Base-by-base conservation (phyloP, 106 monocot species). In the Apostasia ramifera region DNA sequence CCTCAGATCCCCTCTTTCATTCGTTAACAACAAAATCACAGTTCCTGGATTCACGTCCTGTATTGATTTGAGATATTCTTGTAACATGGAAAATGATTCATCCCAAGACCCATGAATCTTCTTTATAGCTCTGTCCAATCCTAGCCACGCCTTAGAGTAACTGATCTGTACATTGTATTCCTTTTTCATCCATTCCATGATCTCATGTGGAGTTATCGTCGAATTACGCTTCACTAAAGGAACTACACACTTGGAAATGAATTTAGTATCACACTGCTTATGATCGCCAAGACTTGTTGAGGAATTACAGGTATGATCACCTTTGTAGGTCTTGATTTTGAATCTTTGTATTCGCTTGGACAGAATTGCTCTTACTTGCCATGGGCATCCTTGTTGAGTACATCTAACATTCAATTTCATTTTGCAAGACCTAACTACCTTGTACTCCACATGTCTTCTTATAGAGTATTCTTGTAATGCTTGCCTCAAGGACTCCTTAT, bases 91-190 rank as follows among this genome's bases (percentile, higher is more conserved):
- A 44, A 43, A 61, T 41, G 61, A 61, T 43, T 61, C 44, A 61
- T 61, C 61, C 61, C 61, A 61, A 11, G 61, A 61, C 10, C 61
- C 61, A 61, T 61, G 61, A 43, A 61, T 42, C 61, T 61, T 61
- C 61, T 61, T 61, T 12, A 61, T 43, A 13, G 61, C 61, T 61
- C 44, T 61, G 8, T 44, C 44, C 61, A 61, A 44, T 44, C 61
- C 61, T 44, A 61, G 4, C 61, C 61, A 61, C 4, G 61, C 61
- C 61, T 61, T 61, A 43, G 61, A 61, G 44, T 61, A 61, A 13
- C 61, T 61, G 6, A 61, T 61, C 61, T 61, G 41, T 43, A 61
- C 37, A 12, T 44, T 44, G 13, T 61, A 61, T 43, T 61, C 61
- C 2, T 61, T 61, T 44, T 42, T 37, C 61, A 61, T 61, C 61